Evolutionary conservation across 345 rosid species (phyloP), one percentile per base, ranked within the genome.

Genomic region (Eucalyptus marginata): DNA sequence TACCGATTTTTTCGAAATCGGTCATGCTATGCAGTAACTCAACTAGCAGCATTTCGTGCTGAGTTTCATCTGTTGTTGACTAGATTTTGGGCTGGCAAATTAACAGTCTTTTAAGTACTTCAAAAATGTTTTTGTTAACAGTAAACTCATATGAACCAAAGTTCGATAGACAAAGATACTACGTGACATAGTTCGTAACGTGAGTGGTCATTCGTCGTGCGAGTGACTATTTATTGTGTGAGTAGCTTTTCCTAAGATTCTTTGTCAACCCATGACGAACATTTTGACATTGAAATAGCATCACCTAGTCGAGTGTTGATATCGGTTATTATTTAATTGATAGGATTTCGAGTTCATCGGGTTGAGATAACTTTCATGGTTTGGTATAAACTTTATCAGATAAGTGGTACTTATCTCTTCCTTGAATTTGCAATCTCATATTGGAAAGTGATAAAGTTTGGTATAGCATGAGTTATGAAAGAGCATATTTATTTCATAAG

Each of bases 151-250:
- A 8, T 56, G 29, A 56, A 56, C 29, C 62, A 56, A 56, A 56
- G 62, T 56, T 56, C 13, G 12, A 56, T 56, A 49, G 62, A 56
- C 6, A 56, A 24, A 56, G 62, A 56, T 24, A 56, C 5, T 9
- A 4, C 6, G 1, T 56, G 3, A 24, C 59, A 56, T 1, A 24
- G 29, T 56, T 56, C 1, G 27, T 56, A 24, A 25, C 0, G 1
- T 1, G 29, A 56, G 62, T 56, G 62, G 13, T 56, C 29, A 4
- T 56, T 24, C 8, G 13, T 1, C 1, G 0, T 56, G 62, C 3
- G 1, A 56, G 13, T 56, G 62, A 24, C 62, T 22, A 56, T 56
- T 56, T 56, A 10, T 56, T 24, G 62, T 4, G 27, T 56, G 62
- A 56, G 29, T 56, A 24, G 62, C 62, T 22, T 56, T 56, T 56